Evolutionary conservation across 306 rosid species (phyloP).

Genomic region (Senna tora): DNA sequence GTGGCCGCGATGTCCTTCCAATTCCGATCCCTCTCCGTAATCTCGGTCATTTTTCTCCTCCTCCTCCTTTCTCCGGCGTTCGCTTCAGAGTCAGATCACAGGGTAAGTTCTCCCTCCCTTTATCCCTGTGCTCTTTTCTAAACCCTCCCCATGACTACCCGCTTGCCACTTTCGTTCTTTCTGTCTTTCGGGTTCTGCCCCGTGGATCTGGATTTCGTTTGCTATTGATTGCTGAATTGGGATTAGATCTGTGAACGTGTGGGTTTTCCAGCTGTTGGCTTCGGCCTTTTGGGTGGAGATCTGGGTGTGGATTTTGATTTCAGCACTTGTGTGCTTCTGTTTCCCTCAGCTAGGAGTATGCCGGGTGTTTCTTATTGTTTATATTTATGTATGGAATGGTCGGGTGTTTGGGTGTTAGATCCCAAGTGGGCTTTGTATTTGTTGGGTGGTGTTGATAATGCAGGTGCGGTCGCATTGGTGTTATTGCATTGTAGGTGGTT

Average conservation of each 20-base stretch:
- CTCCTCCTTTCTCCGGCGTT: conserved; percentile 47
- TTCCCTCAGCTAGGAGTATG: conserved; percentile 25
- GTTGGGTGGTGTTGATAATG: conserved; percentile 15
- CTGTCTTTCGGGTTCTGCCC: conserved; percentile 4
- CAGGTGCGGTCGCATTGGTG: not conserved
- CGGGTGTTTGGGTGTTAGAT: conserved; percentile 28
- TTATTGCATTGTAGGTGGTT: conserved; percentile 22
- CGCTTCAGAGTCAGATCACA: conserved; percentile 94
- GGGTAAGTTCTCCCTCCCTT: conserved; percentile 47
- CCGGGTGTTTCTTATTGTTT: not conserved
- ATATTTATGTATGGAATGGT: not conserved
- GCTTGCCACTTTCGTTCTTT: not conserved
- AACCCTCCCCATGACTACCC: not conserved
- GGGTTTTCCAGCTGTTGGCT: not conserved
- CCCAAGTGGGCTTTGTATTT: conserved; percentile 24
- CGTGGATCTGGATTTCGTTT: conserved; percentile 45
- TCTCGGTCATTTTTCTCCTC: conserved; percentile 47
- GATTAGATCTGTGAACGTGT: conserved; percentile 49
- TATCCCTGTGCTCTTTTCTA: not conserved
- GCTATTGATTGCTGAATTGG: conserved; percentile 22
- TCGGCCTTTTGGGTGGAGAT: not conserved
- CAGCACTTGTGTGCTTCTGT: not conserved
- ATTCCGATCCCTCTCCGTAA: conserved; percentile 48
- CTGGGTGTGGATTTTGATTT: conserved; percentile 19
- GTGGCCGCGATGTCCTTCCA: conserved; percentile 69